Conservation (phyloP, 768 basidiomycete species). For the Rhodotorula taiwanensis region DNA sequence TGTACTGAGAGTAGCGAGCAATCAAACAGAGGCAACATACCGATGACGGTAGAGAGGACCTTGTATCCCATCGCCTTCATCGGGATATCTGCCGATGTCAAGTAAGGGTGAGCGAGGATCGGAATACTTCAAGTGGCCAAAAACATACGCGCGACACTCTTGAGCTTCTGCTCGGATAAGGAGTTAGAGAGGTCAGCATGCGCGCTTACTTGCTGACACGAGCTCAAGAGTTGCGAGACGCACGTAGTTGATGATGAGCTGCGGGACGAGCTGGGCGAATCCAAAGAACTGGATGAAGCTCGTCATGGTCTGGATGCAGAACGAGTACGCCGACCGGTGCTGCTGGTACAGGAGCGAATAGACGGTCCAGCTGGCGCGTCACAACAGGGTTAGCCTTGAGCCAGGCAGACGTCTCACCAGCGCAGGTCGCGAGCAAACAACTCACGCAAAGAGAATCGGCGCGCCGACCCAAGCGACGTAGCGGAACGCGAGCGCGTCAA, state of each 20-base stretch:
- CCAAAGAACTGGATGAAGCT: constrained; percentile 64
- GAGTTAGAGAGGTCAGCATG: too few species aligned
- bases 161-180: constrained; percentile 56
- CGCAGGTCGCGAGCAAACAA: not conserved
- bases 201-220: too few species aligned
- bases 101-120: too few species aligned
- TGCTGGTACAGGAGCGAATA: constrained; percentile 52
- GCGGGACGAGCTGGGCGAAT: constrained; percentile 65
- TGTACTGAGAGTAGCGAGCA: too few species aligned
- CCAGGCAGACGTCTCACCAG: too few species aligned
- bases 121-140: constrained; percentile 85
- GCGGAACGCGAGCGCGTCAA: constrained; percentile 84
- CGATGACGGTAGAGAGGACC: constrained; percentile 56
- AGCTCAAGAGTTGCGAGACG: not conserved
- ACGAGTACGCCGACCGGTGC: constrained; percentile 82
- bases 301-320: constrained; percentile 54
- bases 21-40: not conserved
- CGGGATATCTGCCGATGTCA: constrained; percentile 63
- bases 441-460: constrained; percentile 59
- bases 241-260: constrained; percentile 52
- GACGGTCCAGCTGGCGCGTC: constrained; percentile 42
- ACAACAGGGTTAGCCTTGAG: too few species aligned
- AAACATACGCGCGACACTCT: constrained; percentile 49
- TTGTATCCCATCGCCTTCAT: constrained; percentile 93
- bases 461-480: constrained; percentile 86